These are phyloP conservation scores for Neofusicoccum sp. DNA, from an alignment of 2,329 filamentous ascomycete genomes.

Conservation along the genomic window DNA sequence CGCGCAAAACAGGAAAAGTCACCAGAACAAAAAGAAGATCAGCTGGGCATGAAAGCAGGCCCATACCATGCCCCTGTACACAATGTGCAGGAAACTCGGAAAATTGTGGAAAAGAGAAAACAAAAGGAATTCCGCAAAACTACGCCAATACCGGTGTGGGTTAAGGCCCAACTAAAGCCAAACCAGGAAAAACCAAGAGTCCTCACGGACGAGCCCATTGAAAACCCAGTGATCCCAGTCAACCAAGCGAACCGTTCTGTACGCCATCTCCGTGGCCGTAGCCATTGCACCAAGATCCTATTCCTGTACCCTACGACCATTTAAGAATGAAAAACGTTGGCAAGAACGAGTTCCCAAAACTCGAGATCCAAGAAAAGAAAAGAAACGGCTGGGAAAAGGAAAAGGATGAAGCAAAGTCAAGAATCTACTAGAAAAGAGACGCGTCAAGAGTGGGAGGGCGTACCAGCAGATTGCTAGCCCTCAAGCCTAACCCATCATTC, in stretches of 20 bases:
- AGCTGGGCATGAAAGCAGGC: background rate
- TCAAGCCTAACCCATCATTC: background rate
- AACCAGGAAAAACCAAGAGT: slow-evolving; percentile 2
- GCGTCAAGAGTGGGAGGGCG: background rate
- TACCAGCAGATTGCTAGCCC: background rate
- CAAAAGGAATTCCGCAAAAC: background rate
- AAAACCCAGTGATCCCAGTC: background rate
- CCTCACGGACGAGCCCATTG: background rate
- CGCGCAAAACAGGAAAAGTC: background rate
- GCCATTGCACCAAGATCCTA: background rate
- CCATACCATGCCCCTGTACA: background rate
- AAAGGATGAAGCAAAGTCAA: background rate
- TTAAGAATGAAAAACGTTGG: background rate
- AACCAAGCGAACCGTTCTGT: slow-evolving; percentile 15
- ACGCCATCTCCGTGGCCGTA: slow-evolving; percentile 11
- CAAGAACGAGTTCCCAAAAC: no score
- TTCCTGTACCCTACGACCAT: background rate
- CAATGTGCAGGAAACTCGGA: background rate
- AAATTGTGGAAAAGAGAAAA: background rate
- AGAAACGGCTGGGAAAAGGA: background rate
- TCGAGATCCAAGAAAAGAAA: background rate
- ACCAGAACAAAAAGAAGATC: background rate
- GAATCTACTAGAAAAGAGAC: background rate
- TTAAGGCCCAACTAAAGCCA: background rate
- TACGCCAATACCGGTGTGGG: slow-evolving; percentile 7